Base-by-base conservation (phyloP, 768 basidiomycete species). In the Boletus pseudopeckii region DNA sequence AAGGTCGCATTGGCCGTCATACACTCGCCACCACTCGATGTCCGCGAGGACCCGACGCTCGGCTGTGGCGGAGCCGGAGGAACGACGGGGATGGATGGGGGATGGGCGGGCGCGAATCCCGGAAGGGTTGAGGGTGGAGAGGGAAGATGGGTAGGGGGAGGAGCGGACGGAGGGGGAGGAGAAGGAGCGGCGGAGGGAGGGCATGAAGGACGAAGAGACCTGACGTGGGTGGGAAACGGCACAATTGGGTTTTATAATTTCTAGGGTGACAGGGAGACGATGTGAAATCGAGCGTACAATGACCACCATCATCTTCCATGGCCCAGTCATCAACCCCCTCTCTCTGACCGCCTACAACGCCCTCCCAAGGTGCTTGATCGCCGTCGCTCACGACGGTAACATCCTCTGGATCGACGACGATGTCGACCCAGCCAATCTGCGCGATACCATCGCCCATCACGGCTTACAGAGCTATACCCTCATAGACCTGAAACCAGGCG, bases 21-120 rank as follows among this genome's bases (percentile, higher is more conserved):
- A 74, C 60, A 91, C 88, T 63, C 77, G 81, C 89, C 89, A 91
- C 89, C 90, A 92, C 69, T 90, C 89, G 64, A 92, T 86, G 75
- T 92, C 90, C 33, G 87, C 89, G 56, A 92, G 78, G 61, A 92
- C 87, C 61, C 88, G 79, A 66, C 90, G 79, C 58, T 70, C 75
- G 60, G 67, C 70, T 34, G 80, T 81, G 65, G 87, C 84, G 61
- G 88, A 87, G 56, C 81, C 85, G 20, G 84, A 83, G 13, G 86
- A 80, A 55, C 88, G 83, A 64, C 86, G 80, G 8, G 72, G 70
- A 50, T 65, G 66, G 33, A 65, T 69, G 45, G 58, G 60, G 32
- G 55, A 56, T 53, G 80, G 72, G 39, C 81, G 70, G 15, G 65
- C 72, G 53, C 76, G 72, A 22, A 73, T 72, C 32, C 75, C 70